Evolutionary conservation across 2,329 filamentous ascomycete species (phyloP).

Genomic region (Cladosporium austrohemisphaericum): DNA sequence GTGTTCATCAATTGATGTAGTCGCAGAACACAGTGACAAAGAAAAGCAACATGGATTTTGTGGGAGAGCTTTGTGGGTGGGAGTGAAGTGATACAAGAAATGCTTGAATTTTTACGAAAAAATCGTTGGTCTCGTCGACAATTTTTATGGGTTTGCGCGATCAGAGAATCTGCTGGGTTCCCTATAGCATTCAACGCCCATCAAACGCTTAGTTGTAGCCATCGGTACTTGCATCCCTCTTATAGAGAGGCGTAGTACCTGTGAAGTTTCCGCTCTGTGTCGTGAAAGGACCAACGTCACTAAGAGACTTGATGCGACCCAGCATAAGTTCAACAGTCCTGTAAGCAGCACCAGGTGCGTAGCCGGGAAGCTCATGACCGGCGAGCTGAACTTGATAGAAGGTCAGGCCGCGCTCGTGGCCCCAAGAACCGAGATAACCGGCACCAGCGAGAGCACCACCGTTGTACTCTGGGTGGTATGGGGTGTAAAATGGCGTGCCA

Average conservation of each 20-base stretch:
- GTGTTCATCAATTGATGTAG: too few relatives aligned
- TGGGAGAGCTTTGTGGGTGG: too few relatives aligned
- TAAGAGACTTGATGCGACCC: constrained; percentile 37
- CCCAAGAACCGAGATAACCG: constrained; percentile 41
- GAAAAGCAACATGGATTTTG: too few relatives aligned
- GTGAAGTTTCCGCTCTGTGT: constrained; percentile 24
- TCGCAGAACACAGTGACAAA: too few relatives aligned
- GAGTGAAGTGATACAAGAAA: too few relatives aligned
- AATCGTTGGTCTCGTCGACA: too few relatives aligned
- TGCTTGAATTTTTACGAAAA: too few relatives aligned
- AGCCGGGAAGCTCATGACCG: constrained; percentile 44
- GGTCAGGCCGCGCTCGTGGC: constrained; percentile 43
- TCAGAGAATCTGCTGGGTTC: too few relatives aligned
- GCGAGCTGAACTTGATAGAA: constrained; percentile 43
- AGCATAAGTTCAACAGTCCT: constrained; percentile 42
- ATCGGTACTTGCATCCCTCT: neutral
- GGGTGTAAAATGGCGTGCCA: constrained; percentile 38
- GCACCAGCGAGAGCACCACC: constrained; percentile 38
- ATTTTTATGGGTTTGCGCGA: too few relatives aligned
- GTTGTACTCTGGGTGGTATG: constrained; percentile 44
- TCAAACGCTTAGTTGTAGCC: constrained; percentile 8
- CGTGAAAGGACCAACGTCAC: constrained; percentile 23
- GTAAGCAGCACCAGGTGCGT: constrained; percentile 42
- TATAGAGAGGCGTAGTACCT: constrained; percentile 19
- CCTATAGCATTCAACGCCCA: too few relatives aligned